Evolutionary conservation across 345 rosid genomes (phyloP).

Genomic region (Sonneratia caseolaris): DNA sequence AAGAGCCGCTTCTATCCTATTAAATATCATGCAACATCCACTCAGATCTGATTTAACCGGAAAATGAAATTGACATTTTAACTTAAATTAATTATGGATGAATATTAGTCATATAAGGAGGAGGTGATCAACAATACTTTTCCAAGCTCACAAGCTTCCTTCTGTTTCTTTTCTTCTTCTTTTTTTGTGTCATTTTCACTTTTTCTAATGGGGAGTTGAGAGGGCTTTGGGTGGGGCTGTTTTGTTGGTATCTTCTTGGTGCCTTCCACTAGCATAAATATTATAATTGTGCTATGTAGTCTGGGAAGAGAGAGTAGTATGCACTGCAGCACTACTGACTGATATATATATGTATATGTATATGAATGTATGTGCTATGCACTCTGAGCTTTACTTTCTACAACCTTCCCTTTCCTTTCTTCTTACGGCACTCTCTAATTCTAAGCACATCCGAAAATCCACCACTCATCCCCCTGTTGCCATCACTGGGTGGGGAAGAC

Average conservation of each 20-base stretch:
- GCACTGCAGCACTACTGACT: no score
- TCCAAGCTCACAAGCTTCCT: not conserved
- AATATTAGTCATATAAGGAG: no score
- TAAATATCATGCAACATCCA: no score
- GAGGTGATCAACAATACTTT: no score
- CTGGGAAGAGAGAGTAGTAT: no score
- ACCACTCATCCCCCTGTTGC: conserved; percentile 26
- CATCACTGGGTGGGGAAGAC: conserved; percentile 16
- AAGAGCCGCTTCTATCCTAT: conserved; percentile 4
- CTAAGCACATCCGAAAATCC: not conserved
- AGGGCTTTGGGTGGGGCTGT: not conserved
- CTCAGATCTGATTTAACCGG: no score
- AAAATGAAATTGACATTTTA: no score
- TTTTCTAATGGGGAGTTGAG: not conserved
- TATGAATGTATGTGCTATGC: no score
- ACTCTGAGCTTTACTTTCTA: no score
- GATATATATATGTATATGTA: no score
- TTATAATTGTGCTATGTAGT: not conserved
- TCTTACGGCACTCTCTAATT: conserved; percentile 60
- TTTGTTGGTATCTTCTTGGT: conserved; percentile 26
- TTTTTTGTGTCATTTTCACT: no score
- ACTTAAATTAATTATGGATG: no score
- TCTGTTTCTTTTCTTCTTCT: not conserved
- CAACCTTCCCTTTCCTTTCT: conserved; percentile 58
- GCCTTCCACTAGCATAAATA: conserved; percentile 8